Percentiles rank a stretch among this genome's conserved stretches.
phyloP scores from a whole-genome alignment of 768 basidiomycete species.

The Hypholoma fasciculare region DNA sequence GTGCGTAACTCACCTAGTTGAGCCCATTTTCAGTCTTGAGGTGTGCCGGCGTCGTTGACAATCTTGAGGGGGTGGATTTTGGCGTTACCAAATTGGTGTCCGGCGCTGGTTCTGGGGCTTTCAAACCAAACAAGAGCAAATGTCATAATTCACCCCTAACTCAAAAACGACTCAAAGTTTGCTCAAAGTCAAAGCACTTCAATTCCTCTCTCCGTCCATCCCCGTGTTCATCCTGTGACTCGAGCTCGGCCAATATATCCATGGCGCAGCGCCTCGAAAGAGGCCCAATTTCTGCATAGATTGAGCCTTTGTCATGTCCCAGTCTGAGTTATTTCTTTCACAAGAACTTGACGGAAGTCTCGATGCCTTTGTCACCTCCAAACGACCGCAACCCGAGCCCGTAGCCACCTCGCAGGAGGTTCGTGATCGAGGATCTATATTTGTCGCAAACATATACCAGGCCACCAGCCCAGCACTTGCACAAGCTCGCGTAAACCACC shows the following conservation, averaged over 20 bases:
- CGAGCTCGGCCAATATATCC: neutral
- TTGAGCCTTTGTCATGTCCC: conserved; percentile 9
- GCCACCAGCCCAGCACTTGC: conserved; percentile 57
- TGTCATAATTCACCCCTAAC: neutral
- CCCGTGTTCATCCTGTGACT: neutral
- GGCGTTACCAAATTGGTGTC: conserved; percentile 25
- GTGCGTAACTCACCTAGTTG: conserved; percentile 66
- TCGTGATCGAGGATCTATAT: conserved; percentile 71
- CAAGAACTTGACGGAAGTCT: conserved; percentile 31
- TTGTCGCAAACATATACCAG: conserved; percentile 62
- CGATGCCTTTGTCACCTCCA: conserved; percentile 52
- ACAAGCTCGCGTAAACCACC: conserved; percentile 45
- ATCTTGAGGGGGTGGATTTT: conserved; percentile 37
- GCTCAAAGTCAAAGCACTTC: too few species aligned
- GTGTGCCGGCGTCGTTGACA: conserved; percentile 45
- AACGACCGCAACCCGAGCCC: conserved; percentile 43
- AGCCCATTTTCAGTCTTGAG: conserved; percentile 67
- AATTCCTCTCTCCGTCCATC: too few species aligned
- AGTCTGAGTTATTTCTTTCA: conserved; percentile 19
- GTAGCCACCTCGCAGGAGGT: conserved; percentile 70
- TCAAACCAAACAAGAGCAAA: conserved; percentile 33
- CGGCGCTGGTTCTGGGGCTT: conserved; percentile 22
- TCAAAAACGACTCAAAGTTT: conserved; percentile 4
- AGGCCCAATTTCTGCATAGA: neutral
- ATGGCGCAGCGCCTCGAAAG: neutral